phyloP scores from a whole-genome alignment of 768 basidiomycete species.

The Lentinula guzmanii region DNA sequence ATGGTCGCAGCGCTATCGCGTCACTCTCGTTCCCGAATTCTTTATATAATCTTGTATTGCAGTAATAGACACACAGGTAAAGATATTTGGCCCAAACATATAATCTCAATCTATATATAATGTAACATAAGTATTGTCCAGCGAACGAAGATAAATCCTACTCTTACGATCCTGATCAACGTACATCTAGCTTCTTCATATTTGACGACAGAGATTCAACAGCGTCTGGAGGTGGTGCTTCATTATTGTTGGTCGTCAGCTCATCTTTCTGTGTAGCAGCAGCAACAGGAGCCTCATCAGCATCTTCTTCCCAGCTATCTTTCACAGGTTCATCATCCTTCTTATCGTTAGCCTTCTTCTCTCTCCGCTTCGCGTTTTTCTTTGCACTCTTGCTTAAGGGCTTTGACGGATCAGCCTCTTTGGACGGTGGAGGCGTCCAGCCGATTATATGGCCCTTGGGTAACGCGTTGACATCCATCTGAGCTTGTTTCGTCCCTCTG shows the following conservation, averaged over 20 bases:
- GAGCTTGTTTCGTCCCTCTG: constrained; percentile 69
- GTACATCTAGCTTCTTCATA: constrained; percentile 54
- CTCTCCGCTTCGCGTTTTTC: constrained; percentile 75
- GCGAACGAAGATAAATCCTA: background rate
- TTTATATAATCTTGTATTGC: constrained; percentile 35
- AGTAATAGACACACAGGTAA: background rate
- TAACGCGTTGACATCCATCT: constrained; percentile 56
- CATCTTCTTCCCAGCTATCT: constrained; percentile 19
- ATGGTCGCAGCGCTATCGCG: background rate
- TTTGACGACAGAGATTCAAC: constrained; percentile 34
- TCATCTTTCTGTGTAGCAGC: background rate
- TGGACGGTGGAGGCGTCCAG: constrained; percentile 56
- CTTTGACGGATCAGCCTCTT: constrained; percentile 20
- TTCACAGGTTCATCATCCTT: constrained; percentile 37
- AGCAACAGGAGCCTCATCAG: constrained; percentile 12
- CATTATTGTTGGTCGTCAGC: background rate
- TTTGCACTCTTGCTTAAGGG: constrained; percentile 76
- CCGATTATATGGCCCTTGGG: constrained; percentile 82
- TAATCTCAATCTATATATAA: constrained; percentile 4
- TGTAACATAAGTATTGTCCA: background rate
- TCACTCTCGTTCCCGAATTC: background rate
- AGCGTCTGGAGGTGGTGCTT: background rate
- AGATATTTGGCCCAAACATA: background rate
- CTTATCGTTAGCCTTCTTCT: constrained; percentile 49
- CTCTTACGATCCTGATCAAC: constrained; percentile 21